A percentile compares a stretch with the other conserved stretches of the same genome.
Conservation (phyloP, 768 basidiomycete genomes). For the Floccularia luteovirens region DNA sequence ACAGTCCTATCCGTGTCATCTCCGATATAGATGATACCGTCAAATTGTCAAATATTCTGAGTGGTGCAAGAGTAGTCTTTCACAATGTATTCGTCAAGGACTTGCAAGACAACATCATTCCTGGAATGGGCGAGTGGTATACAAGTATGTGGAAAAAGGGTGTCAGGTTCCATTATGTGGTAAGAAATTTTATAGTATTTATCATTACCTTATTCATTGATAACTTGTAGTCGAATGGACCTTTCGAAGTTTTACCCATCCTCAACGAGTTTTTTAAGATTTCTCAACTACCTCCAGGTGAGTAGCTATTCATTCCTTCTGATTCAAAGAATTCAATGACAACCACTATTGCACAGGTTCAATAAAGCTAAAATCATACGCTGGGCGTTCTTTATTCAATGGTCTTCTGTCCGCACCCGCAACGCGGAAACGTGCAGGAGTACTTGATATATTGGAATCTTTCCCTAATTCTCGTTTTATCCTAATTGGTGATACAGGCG, state of each 20-base stretch:
- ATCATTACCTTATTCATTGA: constrained; percentile 1
- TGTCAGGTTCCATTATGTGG: constrained; percentile 84
- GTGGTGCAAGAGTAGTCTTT: constrained; percentile 78
- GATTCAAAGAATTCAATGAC: not conserved
- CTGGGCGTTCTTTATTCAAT: constrained; percentile 75
- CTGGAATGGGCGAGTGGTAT: constrained; percentile 82
- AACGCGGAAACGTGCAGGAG: constrained; percentile 71
- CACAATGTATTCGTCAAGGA: constrained; percentile 90
- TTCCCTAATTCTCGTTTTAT: constrained; percentile 75
- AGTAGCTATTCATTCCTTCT: constrained; percentile 5
- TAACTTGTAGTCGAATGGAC: constrained; percentile 68
- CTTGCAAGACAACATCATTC: constrained; percentile 68
- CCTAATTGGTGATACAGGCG: constrained; percentile 88
- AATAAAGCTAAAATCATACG: constrained; percentile 78
- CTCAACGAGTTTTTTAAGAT: constrained; percentile 68
- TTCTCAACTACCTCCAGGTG: constrained; percentile 61
- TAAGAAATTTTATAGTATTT: constrained; percentile 23
- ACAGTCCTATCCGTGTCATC: constrained; percentile 67
- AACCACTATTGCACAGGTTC: constrained; percentile 39
- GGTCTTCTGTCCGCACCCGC: constrained; percentile 80
- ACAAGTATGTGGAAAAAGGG: constrained; percentile 58
- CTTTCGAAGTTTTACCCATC: constrained; percentile 77
- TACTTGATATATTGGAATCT: constrained; percentile 68
- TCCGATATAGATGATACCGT: constrained; percentile 96
- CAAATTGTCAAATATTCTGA: constrained; percentile 70